These are phyloP conservation scores for Rhinocladiella mackenziei DNA, from an alignment of 2,329 filamentous ascomycete species.

Conservation along the genomic window DNA sequence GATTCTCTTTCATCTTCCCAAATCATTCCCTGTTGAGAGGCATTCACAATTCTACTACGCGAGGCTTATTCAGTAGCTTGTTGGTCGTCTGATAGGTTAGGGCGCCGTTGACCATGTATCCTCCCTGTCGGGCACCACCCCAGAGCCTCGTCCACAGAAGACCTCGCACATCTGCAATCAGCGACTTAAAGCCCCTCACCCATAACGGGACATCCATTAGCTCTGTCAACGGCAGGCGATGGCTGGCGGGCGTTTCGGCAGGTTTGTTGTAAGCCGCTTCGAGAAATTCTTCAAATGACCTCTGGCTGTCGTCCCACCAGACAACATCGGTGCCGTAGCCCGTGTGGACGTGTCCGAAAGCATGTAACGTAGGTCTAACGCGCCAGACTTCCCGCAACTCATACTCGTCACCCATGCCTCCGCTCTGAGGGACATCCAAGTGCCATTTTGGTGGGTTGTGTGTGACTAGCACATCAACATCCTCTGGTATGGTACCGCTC, in stretches of 20 bases:
- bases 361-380: conserved; percentile 68
- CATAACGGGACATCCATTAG: conserved; percentile 42
- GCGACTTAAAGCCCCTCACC: conserved; percentile 50
- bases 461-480: conserved; percentile 75
- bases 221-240: conserved; percentile 35
- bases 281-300: conserved; percentile 64
- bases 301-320: conserved; percentile 71
- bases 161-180: conserved; percentile 51
- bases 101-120: conserved; percentile 59
- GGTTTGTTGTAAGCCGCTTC: conserved; percentile 33
- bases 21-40: neutral
- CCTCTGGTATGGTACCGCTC: conserved; percentile 64
- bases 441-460: conserved; percentile 75
- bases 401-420: conserved; percentile 65
- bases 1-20: conserved; percentile 1
- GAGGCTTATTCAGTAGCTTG: conserved; percentile 37
- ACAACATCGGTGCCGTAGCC: conserved; percentile 66
- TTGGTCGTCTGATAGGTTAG: conserved; percentile 44
- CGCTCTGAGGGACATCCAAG: conserved; percentile 49
- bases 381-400: conserved; percentile 70
- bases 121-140: conserved; percentile 50
- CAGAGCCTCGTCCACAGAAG: conserved; percentile 60
- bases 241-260: conserved; percentile 27
- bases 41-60: conserved; percentile 36
- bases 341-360: conserved; percentile 82